Percentiles rank a stretch among this genome's conserved stretches.
These are phyloP conservation scores for Haplosporangium sp. DNA, from an alignment of 371 early-diverging fungal genomes.

Conservation along the genomic window DNA sequence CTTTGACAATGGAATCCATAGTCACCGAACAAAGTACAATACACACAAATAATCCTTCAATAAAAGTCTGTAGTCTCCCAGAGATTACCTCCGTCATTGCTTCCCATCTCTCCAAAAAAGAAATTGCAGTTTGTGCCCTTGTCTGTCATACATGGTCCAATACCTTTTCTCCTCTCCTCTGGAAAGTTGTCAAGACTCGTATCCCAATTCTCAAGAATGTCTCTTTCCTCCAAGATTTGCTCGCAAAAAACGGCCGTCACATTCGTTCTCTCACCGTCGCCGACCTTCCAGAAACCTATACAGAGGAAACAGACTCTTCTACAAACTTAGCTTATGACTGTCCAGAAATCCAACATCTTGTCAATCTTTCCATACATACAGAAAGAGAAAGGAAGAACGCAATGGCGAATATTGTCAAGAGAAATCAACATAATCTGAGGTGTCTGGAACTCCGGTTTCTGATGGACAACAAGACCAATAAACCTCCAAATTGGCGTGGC, in stretches of 20 bases:
- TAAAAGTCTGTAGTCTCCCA: constrained; percentile 14
- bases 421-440: constrained; percentile 23
- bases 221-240: background rate
- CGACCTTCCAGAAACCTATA: constrained; percentile 5
- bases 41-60: background rate
- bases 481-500: constrained; percentile 3
- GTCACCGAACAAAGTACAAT: background rate
- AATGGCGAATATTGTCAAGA: constrained; percentile 11
- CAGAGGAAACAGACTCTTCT: background rate
- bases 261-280: constrained; percentile 19
- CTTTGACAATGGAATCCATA: background rate
- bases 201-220: constrained; percentile 1
- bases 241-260: constrained; percentile 15
- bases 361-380: background rate
- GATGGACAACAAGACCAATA: background rate
- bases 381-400: constrained; percentile 1
- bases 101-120: constrained; percentile 19
- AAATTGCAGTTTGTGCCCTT: constrained; percentile 17
- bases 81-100: constrained; percentile 26
- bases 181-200: constrained; percentile 12
- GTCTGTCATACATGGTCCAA: constrained; percentile 31
- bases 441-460: constrained; percentile 10
- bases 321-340: constrained; percentile 18
- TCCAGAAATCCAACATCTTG: constrained; percentile 5
- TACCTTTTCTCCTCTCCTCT: constrained; percentile 20